Conservation (phyloP, 108 stramenopile genomes). For the Bacterosira constricta region DNA sequence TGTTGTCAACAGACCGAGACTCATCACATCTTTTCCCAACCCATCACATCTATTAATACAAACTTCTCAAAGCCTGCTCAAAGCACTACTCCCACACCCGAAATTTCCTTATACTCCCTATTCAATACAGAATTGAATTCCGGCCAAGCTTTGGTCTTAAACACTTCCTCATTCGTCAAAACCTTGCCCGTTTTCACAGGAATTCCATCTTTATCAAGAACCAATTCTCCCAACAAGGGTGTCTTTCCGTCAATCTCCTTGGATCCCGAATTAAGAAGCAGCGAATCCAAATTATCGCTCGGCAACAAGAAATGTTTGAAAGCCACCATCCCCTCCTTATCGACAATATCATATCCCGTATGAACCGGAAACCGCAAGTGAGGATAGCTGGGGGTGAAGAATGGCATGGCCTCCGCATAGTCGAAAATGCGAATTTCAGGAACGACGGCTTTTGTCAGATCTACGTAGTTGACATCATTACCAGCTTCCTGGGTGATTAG, state of each 20-base stretch:
- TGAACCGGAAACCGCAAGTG: slow-evolving; percentile 83
- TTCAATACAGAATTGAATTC: slow-evolving; percentile 71
- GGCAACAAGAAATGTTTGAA: slow-evolving; percentile 79
- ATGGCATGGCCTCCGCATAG: slow-evolving; percentile 78
- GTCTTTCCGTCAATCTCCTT: slow-evolving; percentile 62
- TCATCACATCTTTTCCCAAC: neutral
- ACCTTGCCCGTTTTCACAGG: slow-evolving; percentile 68
- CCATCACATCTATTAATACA: neutral
- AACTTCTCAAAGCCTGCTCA: slow-evolving; percentile 31
- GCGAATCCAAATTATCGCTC: slow-evolving; percentile 53
- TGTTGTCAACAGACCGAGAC: neutral
- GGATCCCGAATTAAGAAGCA: slow-evolving; percentile 49
- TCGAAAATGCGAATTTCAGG: slow-evolving; percentile 85
- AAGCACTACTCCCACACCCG: slow-evolving; percentile 84
- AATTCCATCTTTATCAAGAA: slow-evolving; percentile 66
- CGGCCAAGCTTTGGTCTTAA: slow-evolving; percentile 63
- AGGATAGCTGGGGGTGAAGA: slow-evolving; percentile 86
- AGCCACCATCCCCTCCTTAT: slow-evolving; percentile 76
- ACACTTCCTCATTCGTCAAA: slow-evolving; percentile 79
- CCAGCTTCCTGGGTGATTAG: slow-evolving; percentile 85
- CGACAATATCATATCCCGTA: slow-evolving; percentile 87
- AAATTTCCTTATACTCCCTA: slow-evolving; percentile 81
- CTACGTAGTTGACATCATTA: slow-evolving; percentile 82
- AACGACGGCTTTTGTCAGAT: slow-evolving; percentile 67
- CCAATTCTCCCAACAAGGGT: slow-evolving; percentile 74